Conservation (phyloP, 2,329 filamentous ascomycete genomes). For the Diaporthe sp. region DNA sequence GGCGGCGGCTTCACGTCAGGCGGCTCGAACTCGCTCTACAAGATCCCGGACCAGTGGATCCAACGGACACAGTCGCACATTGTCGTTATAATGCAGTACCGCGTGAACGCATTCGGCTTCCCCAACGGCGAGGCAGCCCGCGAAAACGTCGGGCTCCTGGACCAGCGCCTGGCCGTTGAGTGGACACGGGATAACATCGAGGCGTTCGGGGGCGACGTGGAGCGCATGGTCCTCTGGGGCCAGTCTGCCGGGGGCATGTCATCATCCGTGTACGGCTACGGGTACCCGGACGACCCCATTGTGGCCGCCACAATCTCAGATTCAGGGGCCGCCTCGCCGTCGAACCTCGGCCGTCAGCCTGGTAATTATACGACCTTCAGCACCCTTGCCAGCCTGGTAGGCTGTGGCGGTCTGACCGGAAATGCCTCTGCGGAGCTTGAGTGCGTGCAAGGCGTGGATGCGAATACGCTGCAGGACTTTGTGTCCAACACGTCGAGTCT, state of each 20-base stretch:
- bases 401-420: constrained; percentile 51
- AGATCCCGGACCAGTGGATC: constrained; percentile 34
- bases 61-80: constrained; percentile 30
- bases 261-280: constrained; percentile 56
- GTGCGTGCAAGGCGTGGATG: constrained; percentile 54
- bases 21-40: constrained; percentile 29
- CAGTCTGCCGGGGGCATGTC: constrained; percentile 60
- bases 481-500: constrained; percentile 47
- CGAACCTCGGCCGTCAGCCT: constrained; percentile 5
- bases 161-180: constrained; percentile 66
- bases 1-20: constrained; percentile 33
- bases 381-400: constrained; percentile 55
- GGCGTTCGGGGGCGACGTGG: constrained; percentile 63
- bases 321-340: constrained; percentile 52
- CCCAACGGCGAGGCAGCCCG: constrained; percentile 47
- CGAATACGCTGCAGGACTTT: constrained; percentile 51
- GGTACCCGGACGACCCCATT: constrained; percentile 58
- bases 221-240: constrained; percentile 61
- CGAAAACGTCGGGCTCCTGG: constrained; percentile 64
- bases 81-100: constrained; percentile 30
- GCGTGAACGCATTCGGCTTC: constrained; percentile 45
- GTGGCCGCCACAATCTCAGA: constrained; percentile 55
- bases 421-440: constrained; percentile 49
- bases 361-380: constrained; percentile 52
- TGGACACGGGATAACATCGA: constrained; percentile 65